Evolutionary conservation across 805 yeast genomes (phyloP).

Genomic region (Kodamaea restingae): DNA sequence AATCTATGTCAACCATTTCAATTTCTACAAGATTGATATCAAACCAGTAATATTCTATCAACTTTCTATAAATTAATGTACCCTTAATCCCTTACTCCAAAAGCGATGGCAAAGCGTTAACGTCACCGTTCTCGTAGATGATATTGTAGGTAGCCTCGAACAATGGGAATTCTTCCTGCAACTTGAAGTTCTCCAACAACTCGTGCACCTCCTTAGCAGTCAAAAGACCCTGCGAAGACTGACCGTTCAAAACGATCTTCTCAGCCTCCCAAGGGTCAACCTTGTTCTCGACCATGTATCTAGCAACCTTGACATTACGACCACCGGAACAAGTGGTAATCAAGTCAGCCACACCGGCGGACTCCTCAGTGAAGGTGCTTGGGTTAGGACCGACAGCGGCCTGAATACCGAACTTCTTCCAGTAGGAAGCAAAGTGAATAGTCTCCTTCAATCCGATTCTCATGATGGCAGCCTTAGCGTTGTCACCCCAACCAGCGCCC

Average conservation of each 20-base stretch:
- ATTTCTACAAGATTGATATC: not conserved
- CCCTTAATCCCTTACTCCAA: slow-evolving; percentile 38
- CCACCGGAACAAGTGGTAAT: slow-evolving; percentile 98
- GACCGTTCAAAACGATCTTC: slow-evolving; percentile 84
- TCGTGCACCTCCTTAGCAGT: slow-evolving; percentile 91
- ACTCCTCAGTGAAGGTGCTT: slow-evolving; percentile 84
- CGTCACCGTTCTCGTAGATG: slow-evolving; percentile 68
- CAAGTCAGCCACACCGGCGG: slow-evolving; percentile 97
- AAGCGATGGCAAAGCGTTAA: slow-evolving; percentile 70
- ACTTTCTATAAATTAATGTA: not conserved
- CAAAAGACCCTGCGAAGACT: slow-evolving; percentile 92
- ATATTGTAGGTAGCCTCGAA: slow-evolving; percentile 78
- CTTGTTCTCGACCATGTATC: slow-evolving; percentile 75
- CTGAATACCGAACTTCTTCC: slow-evolving; percentile 54
- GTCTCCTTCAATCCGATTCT: slow-evolving; percentile 91
- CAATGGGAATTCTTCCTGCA: slow-evolving; percentile 73
- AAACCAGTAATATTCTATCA: slow-evolving; percentile 2
- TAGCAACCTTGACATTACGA: slow-evolving; percentile 90
- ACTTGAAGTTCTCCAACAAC: slow-evolving; percentile 53
- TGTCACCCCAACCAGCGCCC: slow-evolving; percentile 98
- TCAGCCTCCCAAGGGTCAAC: slow-evolving; percentile 80
- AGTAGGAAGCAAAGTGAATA: slow-evolving; percentile 65
- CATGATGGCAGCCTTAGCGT: slow-evolving; percentile 97
- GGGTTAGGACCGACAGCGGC: slow-evolving; percentile 57
- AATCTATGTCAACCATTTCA: too few species aligned